Evolutionary conservation across 2,329 filamentous ascomycete species (phyloP), one percentile per base, ranked within the genome.

Genomic region (Aspergillus sp.): DNA sequence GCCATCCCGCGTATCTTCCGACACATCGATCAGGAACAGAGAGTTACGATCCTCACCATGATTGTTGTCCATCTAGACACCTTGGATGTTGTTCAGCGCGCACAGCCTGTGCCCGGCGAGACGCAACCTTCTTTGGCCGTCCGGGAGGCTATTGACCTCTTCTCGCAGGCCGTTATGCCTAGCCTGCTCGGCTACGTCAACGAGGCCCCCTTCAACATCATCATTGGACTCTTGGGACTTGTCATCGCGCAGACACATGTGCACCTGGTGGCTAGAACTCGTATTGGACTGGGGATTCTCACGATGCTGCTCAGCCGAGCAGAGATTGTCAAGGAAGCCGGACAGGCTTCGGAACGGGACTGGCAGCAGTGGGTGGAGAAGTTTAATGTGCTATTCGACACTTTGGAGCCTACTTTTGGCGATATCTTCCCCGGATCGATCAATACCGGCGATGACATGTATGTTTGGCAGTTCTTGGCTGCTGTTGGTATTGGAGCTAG

Each of bases 391-490:
- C 85, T 99, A 60, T 99, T 99, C 77, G 91, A 95, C 73, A 84
- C 86, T 6, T 82, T 98, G 18, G 94, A 98, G 75, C 91, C 91
- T 1, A 88, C 89, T 6, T 84, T 98, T 51, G 89, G 90, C 12
- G 85, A 90, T 68, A 88, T 97, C 63, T 99, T 99, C 85, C 93
- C 94, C 0, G 91, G 90, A 20, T 90, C 90, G n/a, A 91, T 96
- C 70, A 92, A 91, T 65, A 88, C 91, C 7, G 90, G 91, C 53
- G 92, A 97, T 66, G 95, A 99, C 71, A 89, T 96, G 71, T 96
- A 98, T 71, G 92, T 98, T 45, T 99, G 95, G 95, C 94, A 98
- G 77, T 96, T 98, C 75, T 84, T 99, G 65, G 95, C 95, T 9
- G 92, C 94, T 12, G 92, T 97, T 77, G 95, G 95, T 63, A 95